Evolutionary conservation across 805 yeast species (phyloP).

Genomic region (Alloascoidea hylecoeti): DNA sequence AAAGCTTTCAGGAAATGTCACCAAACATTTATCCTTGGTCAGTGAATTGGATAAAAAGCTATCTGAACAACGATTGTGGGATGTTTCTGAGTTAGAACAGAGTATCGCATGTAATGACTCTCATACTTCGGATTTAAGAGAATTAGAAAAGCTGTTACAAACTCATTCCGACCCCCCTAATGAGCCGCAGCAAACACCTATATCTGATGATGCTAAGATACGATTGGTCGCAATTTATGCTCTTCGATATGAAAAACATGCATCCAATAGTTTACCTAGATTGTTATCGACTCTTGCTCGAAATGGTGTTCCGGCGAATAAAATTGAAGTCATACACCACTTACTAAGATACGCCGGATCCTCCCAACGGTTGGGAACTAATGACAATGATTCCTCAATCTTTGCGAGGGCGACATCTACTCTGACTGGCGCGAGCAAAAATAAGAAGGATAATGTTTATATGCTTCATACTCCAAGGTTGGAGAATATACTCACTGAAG

Average conservation of each 20-base stretch:
- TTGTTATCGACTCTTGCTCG: constrained; percentile 24
- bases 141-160: constrained; percentile 39
- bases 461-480: constrained; percentile 86
- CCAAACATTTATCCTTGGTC: constrained; percentile 85
- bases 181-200: constrained; percentile 11
- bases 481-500: constrained; percentile 27
- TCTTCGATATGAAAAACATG: constrained; percentile 46
- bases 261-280: constrained; percentile 25
- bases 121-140: constrained; percentile 39
- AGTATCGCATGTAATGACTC: constrained; percentile 54
- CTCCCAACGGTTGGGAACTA: constrained; percentile 24
- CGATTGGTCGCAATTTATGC: constrained; percentile 65
- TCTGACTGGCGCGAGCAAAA: constrained; percentile 15
- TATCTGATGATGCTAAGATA: constrained; percentile 44
- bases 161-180: constrained; percentile 11
- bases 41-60: constrained; percentile 75
- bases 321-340: constrained; percentile 28
- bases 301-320: constrained; percentile 20
- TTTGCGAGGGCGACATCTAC: constrained; percentile 1
- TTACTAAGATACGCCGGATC: constrained; percentile 31
- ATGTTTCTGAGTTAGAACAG: constrained; percentile 84
- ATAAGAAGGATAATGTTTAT: constrained; percentile 51
- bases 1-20: constrained; percentile 72
- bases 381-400: constrained; percentile 12
- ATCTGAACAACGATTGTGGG: constrained; percentile 47